Evolutionary conservation across 148 eudicot genomes (phyloP).

Genomic region (Selenicereus undatus): DNA sequence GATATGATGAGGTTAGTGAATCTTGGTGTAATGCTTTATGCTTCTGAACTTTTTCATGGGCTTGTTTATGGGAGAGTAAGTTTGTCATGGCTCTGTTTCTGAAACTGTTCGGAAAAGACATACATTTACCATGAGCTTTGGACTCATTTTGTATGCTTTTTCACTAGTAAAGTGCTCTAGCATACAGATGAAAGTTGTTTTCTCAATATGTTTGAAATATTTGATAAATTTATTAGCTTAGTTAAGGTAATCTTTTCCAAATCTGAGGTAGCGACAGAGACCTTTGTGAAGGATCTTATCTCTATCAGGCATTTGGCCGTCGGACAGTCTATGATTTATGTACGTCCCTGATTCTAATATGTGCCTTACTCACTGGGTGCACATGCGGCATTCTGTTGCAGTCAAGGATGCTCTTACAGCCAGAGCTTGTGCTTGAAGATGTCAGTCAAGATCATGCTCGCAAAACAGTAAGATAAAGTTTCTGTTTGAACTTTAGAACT

Average conservation of each 20-base stretch:
- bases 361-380: slow-evolving; percentile 18
- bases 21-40: background rate
- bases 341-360: background rate
- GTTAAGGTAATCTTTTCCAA: background rate
- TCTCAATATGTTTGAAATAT: background rate
- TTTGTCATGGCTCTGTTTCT: slow-evolving; percentile 2
- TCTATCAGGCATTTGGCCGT: slow-evolving; percentile 2
- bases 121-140: background rate
- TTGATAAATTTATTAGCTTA: background rate
- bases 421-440: slow-evolving; percentile 95
- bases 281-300: background rate
- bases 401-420: slow-evolving; percentile 98
- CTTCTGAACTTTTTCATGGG: background rate
- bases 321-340: background rate
- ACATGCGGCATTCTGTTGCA: slow-evolving; percentile 32
- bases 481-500: slow-evolving; percentile 3
- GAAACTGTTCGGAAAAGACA: background rate
- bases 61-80: background rate
- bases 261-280: background rate
- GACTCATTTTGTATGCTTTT: too few relatives aligned
- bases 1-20: slow-evolving; percentile 91
- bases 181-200: background rate
- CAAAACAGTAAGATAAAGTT: slow-evolving; percentile 67
- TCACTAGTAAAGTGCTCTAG: background rate
- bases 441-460: slow-evolving; percentile 99